Evolutionary conservation across 2,329 filamentous ascomycete species (phyloP), one percentile per base, ranked within the genome.

Genomic region (Remersonia thermophila): DNA sequence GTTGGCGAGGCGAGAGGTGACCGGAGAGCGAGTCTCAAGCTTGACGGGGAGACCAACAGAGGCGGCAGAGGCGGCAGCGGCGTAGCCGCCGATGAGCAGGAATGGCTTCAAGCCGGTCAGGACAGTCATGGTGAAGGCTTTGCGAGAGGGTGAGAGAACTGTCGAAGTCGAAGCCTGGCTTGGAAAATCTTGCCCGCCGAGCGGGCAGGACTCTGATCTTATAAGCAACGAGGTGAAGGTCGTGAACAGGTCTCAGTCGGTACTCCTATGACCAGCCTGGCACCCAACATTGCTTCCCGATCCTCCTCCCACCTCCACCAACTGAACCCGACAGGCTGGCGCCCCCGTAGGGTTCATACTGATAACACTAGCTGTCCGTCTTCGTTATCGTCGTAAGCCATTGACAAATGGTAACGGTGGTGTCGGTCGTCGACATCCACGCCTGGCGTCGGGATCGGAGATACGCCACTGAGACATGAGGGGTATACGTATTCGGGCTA

Each of bases 11-110:
- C 54, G 50, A 10, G 55, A 58, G 35, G 47, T 52, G 18, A 57
- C 47, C 18, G 50, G 43, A 4, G 55, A 46, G 10, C 56, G 49
- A 2, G 58, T 61, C 43, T 59, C 55, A 26, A 62, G 52, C 50
- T 52, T 41, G 20, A 48, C 34, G 2, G 46, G 46, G 5, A 45
- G 34, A n/a, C 27, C 38, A 7, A 36, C 36, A 14, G 37, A 34
- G 17, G 38, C 37, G n/a, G n/a, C 36, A 14, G 37, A 34, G 17
- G 38, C 20, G 11, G 37, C 38, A 15, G 34, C 30, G 16, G 38
- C 40, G 15, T 29, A 29, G 27, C 40, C 36, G 17, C 36, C 33
- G 17, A 41, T 13, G 13, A 43, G 27, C 27, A 45, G 40, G 10
- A 33, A 13, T 4, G 35, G 32, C 27, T 29, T 29, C 27, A 31